Base-by-base conservation (phyloP, 352 stramenopile species). In the Peronospora tabacina region DNA sequence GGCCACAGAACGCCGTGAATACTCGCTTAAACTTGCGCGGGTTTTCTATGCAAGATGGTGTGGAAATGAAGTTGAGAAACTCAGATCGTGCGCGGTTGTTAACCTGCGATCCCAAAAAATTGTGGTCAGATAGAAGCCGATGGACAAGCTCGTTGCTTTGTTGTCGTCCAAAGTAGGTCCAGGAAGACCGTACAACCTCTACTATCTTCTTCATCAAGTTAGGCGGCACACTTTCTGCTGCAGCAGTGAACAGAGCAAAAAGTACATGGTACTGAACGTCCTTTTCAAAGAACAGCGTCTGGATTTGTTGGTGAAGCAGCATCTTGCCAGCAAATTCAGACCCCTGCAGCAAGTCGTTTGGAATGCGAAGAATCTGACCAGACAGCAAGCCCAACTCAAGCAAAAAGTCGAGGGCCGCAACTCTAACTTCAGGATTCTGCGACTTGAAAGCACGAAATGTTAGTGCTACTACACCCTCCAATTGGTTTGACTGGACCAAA, bases 21-120 rank as follows among this genome's bases (percentile, higher is more conserved):
- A 87, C 76, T 28, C 79, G 79, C 34, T 81, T 84, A 42, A 90
- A 90, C 49, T 90, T 90, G 60, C 76, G 76, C 46, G 76, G 63
- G 45, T 90, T 87, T 50, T 88, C 75, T 13, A 81, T 63, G 36
- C 76, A 87, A 15, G 78, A 68, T 24, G 63, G 66, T 26, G 70
- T 71, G 7, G 66, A 78, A 53, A 90, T 85, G 28, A 63, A 82
- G 10, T 45, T 65, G 4, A 70, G 56, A 39, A 90, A 88, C 37
- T 87, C 76, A 16, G 40, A 52, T 29, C 75, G 75, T 41, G 70
- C 72, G 16, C 70, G 69, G 15, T 58, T 53, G 2, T 63, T 68
- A 1, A 88, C 76, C n/a, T 80, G 72, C 19, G 74, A 71, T 10
- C 74, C 79, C 33, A 83, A 38, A 43, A 86, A 85, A 6, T 58